These are phyloP conservation scores for Mycena amicta DNA, from an alignment of 768 basidiomycete species.

Conservation along the genomic window DNA sequence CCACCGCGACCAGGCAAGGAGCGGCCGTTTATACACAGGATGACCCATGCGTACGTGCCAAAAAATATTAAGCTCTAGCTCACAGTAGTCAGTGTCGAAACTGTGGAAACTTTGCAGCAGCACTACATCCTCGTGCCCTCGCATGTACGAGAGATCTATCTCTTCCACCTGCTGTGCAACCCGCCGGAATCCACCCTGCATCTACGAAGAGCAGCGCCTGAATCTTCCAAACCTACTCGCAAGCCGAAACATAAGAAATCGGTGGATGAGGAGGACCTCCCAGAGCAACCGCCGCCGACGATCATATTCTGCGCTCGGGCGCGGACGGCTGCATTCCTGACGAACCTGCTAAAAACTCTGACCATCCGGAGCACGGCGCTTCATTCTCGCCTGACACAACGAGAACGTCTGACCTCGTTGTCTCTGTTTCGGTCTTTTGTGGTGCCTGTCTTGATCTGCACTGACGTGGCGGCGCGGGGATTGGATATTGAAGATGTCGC, in stretches of 20 bases:
- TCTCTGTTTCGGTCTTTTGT: conserved; percentile 83
- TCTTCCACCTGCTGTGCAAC: conserved; percentile 86
- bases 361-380: conserved; percentile 85
- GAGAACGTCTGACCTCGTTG: conserved; percentile 83
- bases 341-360: conserved; percentile 73
- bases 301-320: conserved; percentile 92
- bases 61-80: conserved; percentile 1
- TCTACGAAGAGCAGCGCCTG: conserved; percentile 66
- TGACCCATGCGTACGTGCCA: conserved; percentile 65
- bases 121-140: conserved; percentile 91
- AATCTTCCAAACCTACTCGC: conserved; percentile 40
- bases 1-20: conserved; percentile 81
- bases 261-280: conserved; percentile 50
- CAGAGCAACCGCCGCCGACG: conserved; percentile 86
- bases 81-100: conserved; percentile 66
- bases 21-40: conserved; percentile 84
- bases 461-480: conserved; percentile 94
- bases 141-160: conserved; percentile 90
- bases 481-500: conserved; percentile 96
- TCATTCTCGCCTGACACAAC: conserved; percentile 92
- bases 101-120: conserved; percentile 86
- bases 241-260: conserved; percentile 42
- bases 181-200: conserved; percentile 79
- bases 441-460: conserved; percentile 90
- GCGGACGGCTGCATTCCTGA: conserved; percentile 88